A percentile compares a stretch with the other conserved stretches of the same genome.
Conservation (phyloP, 495 filamentous ascomycete genomes). For the Daldinia caldariorum region DNA sequence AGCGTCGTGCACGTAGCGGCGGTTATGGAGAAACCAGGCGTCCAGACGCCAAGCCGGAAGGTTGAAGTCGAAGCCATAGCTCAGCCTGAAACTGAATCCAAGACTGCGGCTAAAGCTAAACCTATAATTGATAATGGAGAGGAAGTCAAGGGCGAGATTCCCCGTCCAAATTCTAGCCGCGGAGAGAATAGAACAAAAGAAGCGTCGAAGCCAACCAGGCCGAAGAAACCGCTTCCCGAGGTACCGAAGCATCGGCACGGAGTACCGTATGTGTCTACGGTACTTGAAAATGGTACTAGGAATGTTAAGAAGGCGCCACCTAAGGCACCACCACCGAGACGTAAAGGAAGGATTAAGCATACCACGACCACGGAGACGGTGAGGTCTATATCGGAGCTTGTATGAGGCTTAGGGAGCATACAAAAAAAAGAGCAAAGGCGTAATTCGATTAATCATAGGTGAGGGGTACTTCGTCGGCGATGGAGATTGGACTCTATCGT, state of each 20-base stretch:
- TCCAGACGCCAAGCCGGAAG: constrained; percentile 80
- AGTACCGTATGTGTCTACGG: constrained; percentile 51
- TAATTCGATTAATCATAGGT: constrained; percentile 26
- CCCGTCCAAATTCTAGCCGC: constrained; percentile 3
- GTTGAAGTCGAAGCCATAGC: constrained; percentile 47
- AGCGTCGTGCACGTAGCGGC: constrained; percentile 82
- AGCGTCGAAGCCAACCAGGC: constrained; percentile 44
- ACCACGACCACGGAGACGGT: constrained; percentile 33
- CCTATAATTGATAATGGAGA: constrained; percentile 11
- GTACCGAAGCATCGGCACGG: constrained; percentile 60
- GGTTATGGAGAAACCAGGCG: constrained; percentile 83
- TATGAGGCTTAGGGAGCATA: constrained; percentile 7
- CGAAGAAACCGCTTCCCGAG: constrained; percentile 57
- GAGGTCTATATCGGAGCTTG: constrained; percentile 38
- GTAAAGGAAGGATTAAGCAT: constrained; percentile 55
- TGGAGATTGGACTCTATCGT: constrained; percentile 20
- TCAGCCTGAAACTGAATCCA: constrained; percentile 51
- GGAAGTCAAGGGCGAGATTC: constrained; percentile 18
- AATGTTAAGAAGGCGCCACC: constrained; percentile 62
- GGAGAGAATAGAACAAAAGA: constrained; percentile 20
- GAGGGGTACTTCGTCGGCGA: constrained; percentile 6
- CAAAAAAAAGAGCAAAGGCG: constrained; percentile 10
- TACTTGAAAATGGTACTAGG: constrained; percentile 44
- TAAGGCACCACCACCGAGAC: constrained; percentile 63
- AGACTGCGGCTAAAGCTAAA: constrained; percentile 36